Conservation (phyloP, 75 land plant genomes). For the Azolla pinnata region DNA sequence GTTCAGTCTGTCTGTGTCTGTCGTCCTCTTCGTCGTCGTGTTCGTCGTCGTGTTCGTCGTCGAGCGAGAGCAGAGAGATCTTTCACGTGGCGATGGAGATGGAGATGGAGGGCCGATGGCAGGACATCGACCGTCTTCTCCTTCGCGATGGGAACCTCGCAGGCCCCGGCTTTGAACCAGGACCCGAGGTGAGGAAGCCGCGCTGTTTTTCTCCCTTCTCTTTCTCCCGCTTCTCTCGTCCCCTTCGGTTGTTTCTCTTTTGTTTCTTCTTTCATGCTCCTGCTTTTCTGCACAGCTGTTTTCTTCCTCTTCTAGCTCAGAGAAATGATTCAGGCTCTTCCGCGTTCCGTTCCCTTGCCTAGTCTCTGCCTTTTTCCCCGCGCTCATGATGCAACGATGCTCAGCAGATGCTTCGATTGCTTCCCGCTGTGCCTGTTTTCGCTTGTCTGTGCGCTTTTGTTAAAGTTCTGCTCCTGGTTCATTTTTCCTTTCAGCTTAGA, state of each 20-base stretch:
- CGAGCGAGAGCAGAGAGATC: too few relatives aligned
- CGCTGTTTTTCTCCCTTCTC: neutral
- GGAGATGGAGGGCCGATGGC: constrained; percentile 35
- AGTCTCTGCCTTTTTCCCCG: too few relatives aligned
- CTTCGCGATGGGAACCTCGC: constrained; percentile 75
- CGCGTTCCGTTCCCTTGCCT: too few relatives aligned
- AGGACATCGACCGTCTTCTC: constrained; percentile 80
- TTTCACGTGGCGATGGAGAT: too few relatives aligned
- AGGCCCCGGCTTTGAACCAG: constrained; percentile 65
- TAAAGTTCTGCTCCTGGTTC: neutral
- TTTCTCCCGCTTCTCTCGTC: neutral
- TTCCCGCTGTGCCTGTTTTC: neutral
- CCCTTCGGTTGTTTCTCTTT: constrained; percentile 1
- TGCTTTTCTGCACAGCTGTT: neutral
- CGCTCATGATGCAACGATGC: too few relatives aligned
- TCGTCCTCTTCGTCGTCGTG: too few relatives aligned
- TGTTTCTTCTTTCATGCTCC: constrained; percentile 1
- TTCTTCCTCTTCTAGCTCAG: too few relatives aligned
- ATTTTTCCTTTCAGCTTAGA: constrained; percentile 43
- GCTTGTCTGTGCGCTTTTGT: constrained; percentile 4
- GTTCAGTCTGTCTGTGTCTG: too few relatives aligned
- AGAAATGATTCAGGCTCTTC: too few relatives aligned
- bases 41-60: too few relatives aligned
- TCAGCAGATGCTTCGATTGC: too few relatives aligned
- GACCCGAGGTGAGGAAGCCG: constrained; percentile 36